Evolutionary conservation across 164 flowering plant genomes (phyloP), one percentile per base, ranked within the genome.

Genomic region (Cinnamomum chago): DNA sequence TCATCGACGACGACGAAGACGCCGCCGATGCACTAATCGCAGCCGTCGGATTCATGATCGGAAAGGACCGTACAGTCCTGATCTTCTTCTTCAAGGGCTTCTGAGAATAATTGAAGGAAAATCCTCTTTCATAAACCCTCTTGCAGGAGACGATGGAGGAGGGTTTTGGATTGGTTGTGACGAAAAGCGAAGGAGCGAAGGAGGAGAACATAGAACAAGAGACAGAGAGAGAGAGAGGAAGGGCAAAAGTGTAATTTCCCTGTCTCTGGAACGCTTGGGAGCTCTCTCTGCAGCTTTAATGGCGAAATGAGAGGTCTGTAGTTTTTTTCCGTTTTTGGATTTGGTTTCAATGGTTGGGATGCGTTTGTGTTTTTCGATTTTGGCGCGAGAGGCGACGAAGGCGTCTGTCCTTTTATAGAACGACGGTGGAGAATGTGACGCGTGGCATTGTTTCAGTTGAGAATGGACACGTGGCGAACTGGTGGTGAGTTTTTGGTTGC

Each of bases 1-100:
- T 84, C 78, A 84, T 23, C 20, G n/a, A 15, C 27, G 77, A 27
- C 22, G 83, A 20, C 5, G 60, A 12, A 1, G n/a, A 55, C 60
- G 20, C 58, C 3, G 75, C 28, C 15, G 33, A 73, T 3, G 74
- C 9, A 58, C 66, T 15, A 68, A 67, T 77, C 12, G 55, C 25
- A 20, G 68, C 30, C 24, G 58, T n/a, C 6, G 79, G 51, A 13
- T 76, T 75, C 71, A 75, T 68, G 23, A 15, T n/a, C 60, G 60
- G 60, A 55, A 40, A 9, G 47, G 60, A 55, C 18, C 20, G 60
- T 15, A 55, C 60, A 30, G 30, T 22, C 51, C 23, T 55, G 60
- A 55, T 15, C 7, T 4, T 55, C 60, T 20, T 55, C 47, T 40
- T 40, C 67, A 23, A 14, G 68, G 55, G 14, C 65, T 58, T 52